Conservation (phyloP, 495 filamentous ascomycete genomes). For the Aspergillus bridgeri region DNA sequence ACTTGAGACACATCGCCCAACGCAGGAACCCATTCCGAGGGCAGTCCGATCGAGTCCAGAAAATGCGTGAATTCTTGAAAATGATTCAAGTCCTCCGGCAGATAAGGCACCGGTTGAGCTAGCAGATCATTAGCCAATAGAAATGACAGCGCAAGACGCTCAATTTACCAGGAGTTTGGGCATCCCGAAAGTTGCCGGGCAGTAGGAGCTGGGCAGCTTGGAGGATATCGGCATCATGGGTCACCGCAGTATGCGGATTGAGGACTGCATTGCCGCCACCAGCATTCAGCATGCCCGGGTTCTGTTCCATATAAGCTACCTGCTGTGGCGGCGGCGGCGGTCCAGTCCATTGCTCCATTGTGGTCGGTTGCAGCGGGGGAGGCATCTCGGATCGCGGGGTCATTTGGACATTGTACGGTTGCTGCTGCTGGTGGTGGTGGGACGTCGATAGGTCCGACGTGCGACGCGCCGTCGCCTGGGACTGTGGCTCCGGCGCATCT, state of each 20-base stretch:
- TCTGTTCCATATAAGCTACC: conserved; percentile 27
- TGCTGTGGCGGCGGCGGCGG: conserved; percentile 24
- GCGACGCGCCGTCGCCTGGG: conserved; percentile 6
- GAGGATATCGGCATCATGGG: conserved; percentile 39
- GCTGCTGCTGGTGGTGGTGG: neutral
- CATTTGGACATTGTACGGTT: conserved; percentile 8
- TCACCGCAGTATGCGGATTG: conserved; percentile 20
- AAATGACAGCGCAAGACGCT: neutral
- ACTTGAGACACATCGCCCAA: conserved; percentile 28
- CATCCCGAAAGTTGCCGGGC: conserved; percentile 31
- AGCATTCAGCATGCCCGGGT: conserved; percentile 21
- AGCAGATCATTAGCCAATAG: neutral
- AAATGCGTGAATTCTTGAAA: conserved; percentile 43
- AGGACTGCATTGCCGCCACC: conserved; percentile 13
- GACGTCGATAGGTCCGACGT: conserved; percentile 8
- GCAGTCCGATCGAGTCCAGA: conserved; percentile 38
- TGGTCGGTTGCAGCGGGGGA: conserved; percentile 21
- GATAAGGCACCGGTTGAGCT: conserved; percentile 34
- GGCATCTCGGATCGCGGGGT: conserved; percentile 20
- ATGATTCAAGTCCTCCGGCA: conserved; percentile 39
- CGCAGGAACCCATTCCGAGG: conserved; percentile 38
- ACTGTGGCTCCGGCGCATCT: conserved; percentile 8
- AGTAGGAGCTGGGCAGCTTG: conserved; percentile 41
- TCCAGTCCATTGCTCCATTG: conserved; percentile 33
- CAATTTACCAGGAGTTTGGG: conserved; percentile 18